Conservation (phyloP, 2,329 filamentous ascomycete genomes). For the Didymella arachidicola region DNA sequence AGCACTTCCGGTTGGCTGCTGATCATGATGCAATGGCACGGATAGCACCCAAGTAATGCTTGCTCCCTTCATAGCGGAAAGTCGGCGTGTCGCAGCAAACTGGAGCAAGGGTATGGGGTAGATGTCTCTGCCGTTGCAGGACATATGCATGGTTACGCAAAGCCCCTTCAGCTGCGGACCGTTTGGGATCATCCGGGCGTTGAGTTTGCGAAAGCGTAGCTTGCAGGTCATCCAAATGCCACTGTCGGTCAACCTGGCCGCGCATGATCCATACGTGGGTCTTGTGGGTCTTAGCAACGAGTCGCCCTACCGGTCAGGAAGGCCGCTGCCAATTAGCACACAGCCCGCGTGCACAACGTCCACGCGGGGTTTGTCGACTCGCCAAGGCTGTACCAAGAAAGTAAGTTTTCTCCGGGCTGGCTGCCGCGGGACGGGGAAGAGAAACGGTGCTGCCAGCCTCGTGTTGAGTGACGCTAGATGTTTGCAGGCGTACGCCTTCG, state of each 20-base stretch:
- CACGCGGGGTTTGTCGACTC: neutral
- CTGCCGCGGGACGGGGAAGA: neutral
- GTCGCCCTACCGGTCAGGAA: neutral
- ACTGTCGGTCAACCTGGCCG: neutral
- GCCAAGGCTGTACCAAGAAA: neutral
- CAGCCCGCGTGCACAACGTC: neutral
- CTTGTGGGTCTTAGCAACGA: neutral
- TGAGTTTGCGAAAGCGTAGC: conserved; percentile 1
- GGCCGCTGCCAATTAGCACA: conserved; percentile 1
- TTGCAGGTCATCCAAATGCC: conserved; percentile 8
- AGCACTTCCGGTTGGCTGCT: conserved; percentile 6
- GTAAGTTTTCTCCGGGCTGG: neutral
- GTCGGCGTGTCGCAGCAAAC: conserved; percentile 2
- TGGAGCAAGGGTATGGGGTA: conserved; percentile 1
- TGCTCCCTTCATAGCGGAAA: neutral
- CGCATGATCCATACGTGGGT: neutral
- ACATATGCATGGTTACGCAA: conserved; percentile 5
- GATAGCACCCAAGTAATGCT: conserved; percentile 4
- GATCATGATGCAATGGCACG: conserved; percentile 13
- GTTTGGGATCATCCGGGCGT: conserved; percentile 7
- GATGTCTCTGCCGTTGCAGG: neutral
- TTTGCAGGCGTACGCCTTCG: neutral
- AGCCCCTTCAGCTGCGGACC: neutral
- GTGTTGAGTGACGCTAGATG: neutral
- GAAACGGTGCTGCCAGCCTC: neutral